Evolutionary conservation across 768 basidiomycete genomes (phyloP).

Genomic region (Fistulinella prunicolor): DNA sequence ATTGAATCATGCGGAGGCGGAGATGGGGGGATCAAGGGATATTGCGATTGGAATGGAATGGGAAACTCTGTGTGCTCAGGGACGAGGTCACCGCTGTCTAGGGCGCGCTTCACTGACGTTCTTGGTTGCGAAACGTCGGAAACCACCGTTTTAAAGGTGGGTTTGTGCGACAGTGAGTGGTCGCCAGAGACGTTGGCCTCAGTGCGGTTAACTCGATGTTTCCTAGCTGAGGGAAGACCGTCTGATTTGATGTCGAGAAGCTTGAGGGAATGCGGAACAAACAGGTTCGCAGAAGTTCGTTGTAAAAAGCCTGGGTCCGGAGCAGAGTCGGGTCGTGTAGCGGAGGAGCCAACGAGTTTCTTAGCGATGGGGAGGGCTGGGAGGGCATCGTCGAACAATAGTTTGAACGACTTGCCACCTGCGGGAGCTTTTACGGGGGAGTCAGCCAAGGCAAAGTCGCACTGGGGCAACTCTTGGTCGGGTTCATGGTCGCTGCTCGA

Average conservation of each 20-base stretch:
- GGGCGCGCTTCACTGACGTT: slow-evolving; percentile 43
- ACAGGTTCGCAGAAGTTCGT: neutral
- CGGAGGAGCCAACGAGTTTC: slow-evolving; percentile 9
- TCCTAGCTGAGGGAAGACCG: neutral
- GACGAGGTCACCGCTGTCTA: slow-evolving; percentile 32
- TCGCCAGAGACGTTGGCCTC: slow-evolving; percentile 3
- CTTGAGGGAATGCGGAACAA: slow-evolving; percentile 1
- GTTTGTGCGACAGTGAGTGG: neutral
- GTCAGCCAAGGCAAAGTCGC: slow-evolving; percentile 44
- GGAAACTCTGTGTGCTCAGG: slow-evolving; percentile 4
- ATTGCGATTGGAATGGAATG: slow-evolving; percentile 16
- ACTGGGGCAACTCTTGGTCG: slow-evolving; percentile 31
- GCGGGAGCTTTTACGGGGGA: slow-evolving; percentile 65
- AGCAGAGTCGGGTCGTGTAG: neutral
- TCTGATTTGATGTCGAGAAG: slow-evolving; percentile 5
- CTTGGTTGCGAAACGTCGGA: slow-evolving; percentile 15
- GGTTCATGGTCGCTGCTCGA: slow-evolving; percentile 37
- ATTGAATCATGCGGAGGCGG: slow-evolving; percentile 48
- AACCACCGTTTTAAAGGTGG: neutral
- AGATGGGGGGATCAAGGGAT: slow-evolving; percentile 59
- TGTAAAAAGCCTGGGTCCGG: slow-evolving; percentile 1
- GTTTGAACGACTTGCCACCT: slow-evolving; percentile 59
- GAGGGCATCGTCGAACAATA: slow-evolving; percentile 60
- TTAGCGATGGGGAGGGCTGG: slow-evolving; percentile 17
- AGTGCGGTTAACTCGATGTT: slow-evolving; percentile 1